Base-by-base conservation (phyloP, 139 green algal genomes). In the Chlamydomonas sp. region DNA sequence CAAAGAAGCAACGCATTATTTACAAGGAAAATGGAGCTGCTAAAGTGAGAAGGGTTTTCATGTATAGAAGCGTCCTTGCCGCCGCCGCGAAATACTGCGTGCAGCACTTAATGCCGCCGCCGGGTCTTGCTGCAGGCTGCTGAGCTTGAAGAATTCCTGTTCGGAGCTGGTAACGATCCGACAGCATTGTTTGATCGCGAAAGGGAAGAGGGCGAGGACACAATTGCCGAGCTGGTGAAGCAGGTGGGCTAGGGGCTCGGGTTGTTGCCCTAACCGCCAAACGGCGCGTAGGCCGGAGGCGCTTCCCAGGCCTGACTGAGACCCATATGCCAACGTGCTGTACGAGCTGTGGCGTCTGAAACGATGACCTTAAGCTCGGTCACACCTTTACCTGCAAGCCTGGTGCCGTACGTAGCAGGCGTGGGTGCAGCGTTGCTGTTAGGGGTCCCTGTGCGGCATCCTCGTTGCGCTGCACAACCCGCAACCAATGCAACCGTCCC, bases 121-220 rank as follows among this genome's bases (percentile, higher is more conserved):
- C 71, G 20, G 49, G 71, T 77, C 18, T 59, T 6, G 73, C 31
- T 59, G n/a, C 89, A 96, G 94, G 93, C 77, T 63, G 85, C 77
- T 10, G 90, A 93, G 71, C 86, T 96, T 8, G 94, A 96, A 59
- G 83, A 81, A 0, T 86, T 87, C 61, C 76, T 96, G 57, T 96
- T 96, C 61, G 88, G 89, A 7, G 18, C 31, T 76, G 31, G 63
- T 61, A 49, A 66, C 5, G 79, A 78, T 57, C 79, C 77, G 20
- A 18, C 63, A 15, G 64, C 49, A 3, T 58, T 88, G 58, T 87
- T 83, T 57, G 73, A 77, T 2, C 83, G 58, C 18, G 82, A 87
- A 85, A n/a, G 63, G 4, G 74, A 90, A 15, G 68, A 77, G 3
- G 83, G 75, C 18, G 74, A 91, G 64, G 20, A 74, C 2, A 78